Percentiles rank a stretch among this genome's conserved stretches.
Evolutionary conservation across 2,329 filamentous ascomycete genomes (phyloP).

Genomic region (Monilinia polystroma): DNA sequence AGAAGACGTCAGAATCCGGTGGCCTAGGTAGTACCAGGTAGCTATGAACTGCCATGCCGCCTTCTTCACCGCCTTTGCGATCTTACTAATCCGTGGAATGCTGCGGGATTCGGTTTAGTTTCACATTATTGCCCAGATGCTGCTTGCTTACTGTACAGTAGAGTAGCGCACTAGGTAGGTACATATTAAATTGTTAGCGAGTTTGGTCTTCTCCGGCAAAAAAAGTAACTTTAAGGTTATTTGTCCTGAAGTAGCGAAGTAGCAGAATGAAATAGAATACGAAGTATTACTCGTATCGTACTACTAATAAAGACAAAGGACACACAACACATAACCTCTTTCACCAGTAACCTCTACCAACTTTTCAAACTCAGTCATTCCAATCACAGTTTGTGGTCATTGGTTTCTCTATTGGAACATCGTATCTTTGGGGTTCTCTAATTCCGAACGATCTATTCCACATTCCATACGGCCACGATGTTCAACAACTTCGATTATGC

Average conservation of each 20-base stretch:
- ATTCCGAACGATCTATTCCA: not conserved
- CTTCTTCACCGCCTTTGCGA: constrained; percentile 10
- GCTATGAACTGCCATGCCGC: constrained; percentile 7
- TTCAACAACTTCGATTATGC: constrained; percentile 65
- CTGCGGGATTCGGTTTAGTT: too few relatives aligned
- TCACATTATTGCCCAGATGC: too few relatives aligned
- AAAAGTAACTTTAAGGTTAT: constrained; percentile 19
- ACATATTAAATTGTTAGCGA: too few relatives aligned
- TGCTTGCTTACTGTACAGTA: too few relatives aligned
- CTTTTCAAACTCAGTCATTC: not conserved
- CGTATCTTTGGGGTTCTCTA: not conserved
- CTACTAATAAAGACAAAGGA: not conserved
- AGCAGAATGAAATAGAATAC: constrained; percentile 1
- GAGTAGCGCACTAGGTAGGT: too few relatives aligned
- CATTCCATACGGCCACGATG: constrained; percentile 29
- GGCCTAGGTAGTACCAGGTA: constrained; percentile 1
- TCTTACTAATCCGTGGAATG: too few relatives aligned
- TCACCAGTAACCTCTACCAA: not conserved
- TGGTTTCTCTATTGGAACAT: not conserved
- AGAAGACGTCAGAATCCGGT: constrained; percentile 21
- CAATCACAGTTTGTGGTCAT: not conserved
- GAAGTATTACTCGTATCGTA: not conserved
- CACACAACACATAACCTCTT: constrained; percentile 6
- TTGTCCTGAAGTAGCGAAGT: constrained; percentile 21
- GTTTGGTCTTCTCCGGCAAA: not conserved